Evolutionary conservation across 352 stramenopile genomes (phyloP).

Genomic region (Thraustotheca clavata): DNA sequence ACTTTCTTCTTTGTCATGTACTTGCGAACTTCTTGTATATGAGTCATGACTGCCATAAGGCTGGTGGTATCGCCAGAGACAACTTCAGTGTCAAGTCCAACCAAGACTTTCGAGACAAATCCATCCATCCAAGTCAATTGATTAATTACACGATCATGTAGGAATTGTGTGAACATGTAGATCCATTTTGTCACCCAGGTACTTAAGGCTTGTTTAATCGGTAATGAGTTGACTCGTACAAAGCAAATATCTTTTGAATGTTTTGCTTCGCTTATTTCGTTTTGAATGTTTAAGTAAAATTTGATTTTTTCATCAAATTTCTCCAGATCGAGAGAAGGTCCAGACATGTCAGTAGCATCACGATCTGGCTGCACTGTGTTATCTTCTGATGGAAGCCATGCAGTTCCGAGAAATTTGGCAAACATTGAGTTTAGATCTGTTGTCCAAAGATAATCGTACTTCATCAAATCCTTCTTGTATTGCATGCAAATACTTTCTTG

Average conservation of each 20-base stretch:
- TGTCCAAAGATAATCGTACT: slow-evolving; percentile 90
- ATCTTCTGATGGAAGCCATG: slow-evolving; percentile 34
- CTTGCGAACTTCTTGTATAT: slow-evolving; percentile 82
- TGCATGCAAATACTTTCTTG: slow-evolving; percentile 59
- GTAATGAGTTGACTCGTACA: slow-evolving; percentile 86
- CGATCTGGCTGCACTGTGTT: background rate
- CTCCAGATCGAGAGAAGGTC: slow-evolving; percentile 61
- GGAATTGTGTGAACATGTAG: slow-evolving; percentile 90
- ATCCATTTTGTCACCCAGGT: slow-evolving; percentile 95
- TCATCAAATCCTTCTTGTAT: slow-evolving; percentile 62
- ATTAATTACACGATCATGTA: slow-evolving; percentile 84
- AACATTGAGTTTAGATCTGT: slow-evolving; percentile 88
- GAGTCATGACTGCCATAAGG: slow-evolving; percentile 83
- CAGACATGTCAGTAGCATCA: slow-evolving; percentile 33
- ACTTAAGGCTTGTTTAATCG: slow-evolving; percentile 91
- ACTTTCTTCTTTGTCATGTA: slow-evolving; percentile 76
- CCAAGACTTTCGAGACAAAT: slow-evolving; percentile 75
- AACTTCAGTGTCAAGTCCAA: slow-evolving; percentile 52
- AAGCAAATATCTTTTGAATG: slow-evolving; percentile 84
- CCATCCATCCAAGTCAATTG: slow-evolving; percentile 78
- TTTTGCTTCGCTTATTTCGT: slow-evolving; percentile 86
- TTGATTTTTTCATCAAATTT: slow-evolving; percentile 89
- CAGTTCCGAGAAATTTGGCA: slow-evolving; percentile 57
- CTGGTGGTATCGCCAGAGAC: slow-evolving; percentile 35
- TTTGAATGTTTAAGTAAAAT: slow-evolving; percentile 79